phyloP scores from a whole-genome alignment of 768 basidiomycete genomes.

The Tulasnella sp. region DNA sequence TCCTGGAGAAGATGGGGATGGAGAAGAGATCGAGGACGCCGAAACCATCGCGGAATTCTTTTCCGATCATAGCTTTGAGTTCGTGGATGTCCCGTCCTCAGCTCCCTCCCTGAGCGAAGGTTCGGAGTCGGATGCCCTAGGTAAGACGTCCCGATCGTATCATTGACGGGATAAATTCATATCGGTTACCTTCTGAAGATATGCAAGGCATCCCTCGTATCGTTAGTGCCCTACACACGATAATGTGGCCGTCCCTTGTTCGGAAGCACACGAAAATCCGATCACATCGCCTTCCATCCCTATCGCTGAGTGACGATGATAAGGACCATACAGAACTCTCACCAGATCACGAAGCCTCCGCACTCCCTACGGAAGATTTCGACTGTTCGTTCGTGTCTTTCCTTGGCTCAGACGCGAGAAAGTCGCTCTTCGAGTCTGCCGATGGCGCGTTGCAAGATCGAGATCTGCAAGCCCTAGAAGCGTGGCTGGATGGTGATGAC shows the following conservation, averaged over 20 bases:
- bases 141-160: neutral
- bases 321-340: no score
- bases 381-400: neutral
- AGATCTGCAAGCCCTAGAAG: conserved; percentile 49
- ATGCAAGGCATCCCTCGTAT: conserved; percentile 49
- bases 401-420: conserved; percentile 1
- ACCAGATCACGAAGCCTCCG: neutral
- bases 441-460: conserved; percentile 1
- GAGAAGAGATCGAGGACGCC: conserved; percentile 27
- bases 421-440: conserved; percentile 7
- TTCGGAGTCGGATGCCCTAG: no score
- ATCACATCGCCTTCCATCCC: neutral
- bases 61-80: conserved; percentile 64
- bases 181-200: no score
- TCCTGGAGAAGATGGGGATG: conserved; percentile 21
- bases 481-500: conserved; percentile 49
- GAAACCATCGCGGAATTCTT: conserved; percentile 51
- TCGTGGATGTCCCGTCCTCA: conserved; percentile 40
- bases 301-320: neutral
- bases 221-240: conserved; percentile 67
- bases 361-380: conserved; percentile 15
- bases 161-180: conserved; percentile 8
- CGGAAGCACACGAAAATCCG: conserved; percentile 21
- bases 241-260: conserved; percentile 81
- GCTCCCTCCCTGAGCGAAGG: no score